Conservation (phyloP, 495 filamentous ascomycete genomes). For the Neurospora sp. region DNA sequence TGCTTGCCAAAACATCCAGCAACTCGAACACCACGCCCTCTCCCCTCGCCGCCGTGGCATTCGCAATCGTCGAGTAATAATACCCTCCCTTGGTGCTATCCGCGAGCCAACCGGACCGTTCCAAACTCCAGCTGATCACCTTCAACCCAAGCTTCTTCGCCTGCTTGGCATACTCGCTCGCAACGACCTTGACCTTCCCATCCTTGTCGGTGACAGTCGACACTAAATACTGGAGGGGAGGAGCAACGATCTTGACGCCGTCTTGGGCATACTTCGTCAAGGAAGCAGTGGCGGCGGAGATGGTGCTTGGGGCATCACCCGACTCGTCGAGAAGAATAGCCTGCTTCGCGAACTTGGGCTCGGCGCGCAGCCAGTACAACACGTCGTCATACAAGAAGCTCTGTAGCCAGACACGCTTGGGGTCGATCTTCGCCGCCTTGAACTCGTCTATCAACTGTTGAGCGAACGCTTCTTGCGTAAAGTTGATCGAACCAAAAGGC, state of each 20-base stretch:
- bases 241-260: conserved; percentile 34
- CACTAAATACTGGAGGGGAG: conserved; percentile 34
- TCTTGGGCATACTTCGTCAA: conserved; percentile 33
- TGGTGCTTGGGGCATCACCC: conserved; percentile 34
- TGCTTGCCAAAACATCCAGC: conserved; percentile 42
- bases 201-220: conserved; percentile 13
- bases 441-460: conserved; percentile 51
- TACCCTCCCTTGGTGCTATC: conserved; percentile 36
- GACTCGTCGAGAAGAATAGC: conserved; percentile 49
- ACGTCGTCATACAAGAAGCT: conserved; percentile 50
- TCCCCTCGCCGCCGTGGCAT: conserved; percentile 32
- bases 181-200: conserved; percentile 32
- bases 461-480: conserved; percentile 47
- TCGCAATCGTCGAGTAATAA: conserved; percentile 41
- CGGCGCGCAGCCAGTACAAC: conserved; percentile 49
- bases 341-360: conserved; percentile 45
- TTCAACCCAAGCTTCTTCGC: conserved; percentile 45
- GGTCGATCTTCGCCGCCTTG: conserved; percentile 37
- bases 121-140: conserved; percentile 52
- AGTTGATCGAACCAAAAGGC: conserved; percentile 42
- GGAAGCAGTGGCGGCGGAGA: conserved; percentile 36
- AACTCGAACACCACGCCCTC: conserved; percentile 50
- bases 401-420: conserved; percentile 49
- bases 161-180: conserved; percentile 31
- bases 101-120: conserved; percentile 45